Evolutionary conservation across 1,284 basidiomycete species (phyloP).

Genomic region (Dichomitus squalens): DNA sequence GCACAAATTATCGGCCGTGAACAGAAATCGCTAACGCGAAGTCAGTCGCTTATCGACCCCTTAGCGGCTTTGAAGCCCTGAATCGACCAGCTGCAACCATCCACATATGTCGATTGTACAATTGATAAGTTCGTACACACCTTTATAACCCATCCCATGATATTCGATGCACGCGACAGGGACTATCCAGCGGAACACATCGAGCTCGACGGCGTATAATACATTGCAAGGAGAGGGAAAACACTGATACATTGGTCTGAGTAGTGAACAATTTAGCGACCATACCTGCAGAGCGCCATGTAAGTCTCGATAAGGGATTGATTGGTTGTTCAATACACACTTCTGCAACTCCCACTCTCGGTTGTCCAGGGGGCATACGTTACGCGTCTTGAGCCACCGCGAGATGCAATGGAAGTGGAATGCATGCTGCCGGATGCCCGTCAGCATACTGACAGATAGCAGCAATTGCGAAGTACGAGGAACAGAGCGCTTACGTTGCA

Average conservation of each 20-base stretch:
- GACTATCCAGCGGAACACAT: background rate
- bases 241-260: conserved; percentile 14
- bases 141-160: no score
- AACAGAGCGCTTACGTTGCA: conserved; percentile 79
- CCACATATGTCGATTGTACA: no score
- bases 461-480: background rate
- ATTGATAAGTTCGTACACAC: no score
- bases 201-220: conserved; percentile 10
- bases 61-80: no score
- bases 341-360: conserved; percentile 95
- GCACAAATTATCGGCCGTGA: no score
- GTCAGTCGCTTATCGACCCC: no score
- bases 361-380: conserved; percentile 98
- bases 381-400: conserved; percentile 98
- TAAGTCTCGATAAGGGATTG: background rate
- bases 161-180: no score
- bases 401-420: conserved; percentile 99
- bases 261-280: conserved; percentile 15
- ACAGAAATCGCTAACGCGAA: no score
- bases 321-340: conserved; percentile 47
- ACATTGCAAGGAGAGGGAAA: conserved; percentile 11
- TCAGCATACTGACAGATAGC: background rate
- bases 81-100: no score
- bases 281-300: conserved; percentile 8
- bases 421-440: conserved; percentile 70